Evolutionary conservation across 2,329 filamentous ascomycete species (phyloP), one percentile per base, ranked within the genome.

Genomic region (Ophiostoma montium): DNA sequence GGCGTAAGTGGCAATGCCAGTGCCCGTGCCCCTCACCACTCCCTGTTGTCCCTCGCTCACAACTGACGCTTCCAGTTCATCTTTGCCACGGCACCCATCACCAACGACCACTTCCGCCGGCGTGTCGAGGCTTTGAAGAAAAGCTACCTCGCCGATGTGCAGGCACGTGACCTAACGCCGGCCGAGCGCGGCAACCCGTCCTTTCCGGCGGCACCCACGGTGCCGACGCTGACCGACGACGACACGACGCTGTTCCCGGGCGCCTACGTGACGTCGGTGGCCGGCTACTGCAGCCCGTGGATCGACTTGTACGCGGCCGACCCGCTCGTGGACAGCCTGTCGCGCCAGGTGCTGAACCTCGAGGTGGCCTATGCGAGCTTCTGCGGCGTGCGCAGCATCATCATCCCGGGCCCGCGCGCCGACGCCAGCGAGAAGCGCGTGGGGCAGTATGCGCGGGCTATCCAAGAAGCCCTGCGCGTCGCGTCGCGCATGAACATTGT

Each of bases 361-460:
- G 92, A 98, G 63, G 76, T 96, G 44, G 85, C 87, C 45, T 98
- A 95, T 66, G 92, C 94, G 55, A 89, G 87, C 54, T 98, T 96
- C 66, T 95, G 88, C 60, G 94, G 94, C 33, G 76, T 92, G 44
- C 80, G 81, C 50, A 94, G 84, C 64, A 73, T 96, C 51, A 70
- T 96, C 46, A 71, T 98, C 30, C 80, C 83, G 2, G 88, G 88
- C 0, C 92, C 92, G 3, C 75, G 76, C 55, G 72, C 70, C 49
- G 62, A 70, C 52, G 64, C 67, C 13, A 69, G 67, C 44, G 66
- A 70, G 56, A 67, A 70, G 60, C 71, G 73, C n/a, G 61, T 75
- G 71, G 59, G 82, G 0, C 86, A 88, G 59, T 98, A 88, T 69
- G 85, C 86, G 32, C 81, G 89, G 48, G 84, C 86, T 2, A 75